A percentile compares a stretch with the other conserved stretches of the same genome.
Conservation (phyloP, 2,329 filamentous ascomycete genomes). For the Emmonsia crescens region DNA sequence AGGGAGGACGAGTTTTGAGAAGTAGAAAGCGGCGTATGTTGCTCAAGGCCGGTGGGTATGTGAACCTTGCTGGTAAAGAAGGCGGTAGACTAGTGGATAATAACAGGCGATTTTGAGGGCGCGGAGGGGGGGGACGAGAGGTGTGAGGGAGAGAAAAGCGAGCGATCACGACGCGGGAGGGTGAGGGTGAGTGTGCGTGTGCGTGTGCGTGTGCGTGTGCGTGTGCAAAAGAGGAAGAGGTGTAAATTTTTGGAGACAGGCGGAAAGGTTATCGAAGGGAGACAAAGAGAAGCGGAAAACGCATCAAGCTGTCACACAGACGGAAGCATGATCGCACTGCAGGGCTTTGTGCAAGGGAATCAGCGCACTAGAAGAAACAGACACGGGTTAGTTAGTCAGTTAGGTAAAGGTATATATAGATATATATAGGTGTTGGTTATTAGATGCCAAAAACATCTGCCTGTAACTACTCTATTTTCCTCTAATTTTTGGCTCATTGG, state of each 20-base stretch:
- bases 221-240: constrained; percentile 1
- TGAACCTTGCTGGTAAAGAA: constrained; percentile 10
- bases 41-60: neutral
- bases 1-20: constrained; percentile 12
- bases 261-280: constrained; percentile 13
- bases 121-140: no score
- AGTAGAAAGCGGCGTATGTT: neutral
- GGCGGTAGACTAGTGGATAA: constrained; percentile 3
- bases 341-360: constrained; percentile 3
- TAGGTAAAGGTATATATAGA: neutral
- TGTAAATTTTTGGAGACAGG: constrained; percentile 11
- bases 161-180: constrained; percentile 11
- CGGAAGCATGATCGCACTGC: constrained; percentile 16
- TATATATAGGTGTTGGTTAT: neutral
- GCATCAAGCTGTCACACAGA: constrained; percentile 16
- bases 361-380: neutral
- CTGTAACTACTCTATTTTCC: neutral
- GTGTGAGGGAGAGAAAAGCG: constrained; percentile 2
- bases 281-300: constrained; percentile 18
- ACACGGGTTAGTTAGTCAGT: neutral
- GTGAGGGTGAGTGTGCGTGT: constrained; percentile 5
- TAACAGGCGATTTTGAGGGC: neutral
- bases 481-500: neutral
- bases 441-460: no score
- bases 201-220: constrained; percentile 4